A percentile compares a stretch with the other conserved stretches of the same genome.
phyloP scores from a whole-genome alignment of 2,329 filamentous ascomycete species.

The Trichoderma simmonsii region DNA sequence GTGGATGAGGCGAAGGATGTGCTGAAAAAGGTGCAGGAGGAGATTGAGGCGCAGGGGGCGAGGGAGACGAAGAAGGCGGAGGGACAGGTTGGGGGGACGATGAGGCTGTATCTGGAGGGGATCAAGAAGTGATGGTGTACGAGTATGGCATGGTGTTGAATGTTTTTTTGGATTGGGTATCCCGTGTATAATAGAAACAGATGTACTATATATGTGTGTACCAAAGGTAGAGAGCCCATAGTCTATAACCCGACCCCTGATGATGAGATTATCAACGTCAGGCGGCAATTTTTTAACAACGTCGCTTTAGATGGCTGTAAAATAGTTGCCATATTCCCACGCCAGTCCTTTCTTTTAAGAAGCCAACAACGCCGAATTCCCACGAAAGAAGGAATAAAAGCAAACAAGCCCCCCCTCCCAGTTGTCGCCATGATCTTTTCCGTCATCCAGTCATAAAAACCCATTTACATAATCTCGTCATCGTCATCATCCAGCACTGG shows the following conservation, averaged over 20 bases:
- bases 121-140: slow-evolving; percentile 19
- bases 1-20: slow-evolving; percentile 59
- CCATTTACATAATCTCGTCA: slow-evolving; percentile 33
- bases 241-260: slow-evolving; percentile 11
- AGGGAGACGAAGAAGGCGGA: slow-evolving; percentile 45
- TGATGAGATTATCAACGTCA: slow-evolving; percentile 23
- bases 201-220: slow-evolving; percentile 20
- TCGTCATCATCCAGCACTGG: slow-evolving; percentile 27
- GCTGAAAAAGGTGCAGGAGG: slow-evolving; percentile 41
- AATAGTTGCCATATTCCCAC: neutral
- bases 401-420: neutral
- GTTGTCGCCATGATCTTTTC: neutral
- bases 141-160: neutral
- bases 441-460: slow-evolving; percentile 6
- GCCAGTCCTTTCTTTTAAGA: neutral
- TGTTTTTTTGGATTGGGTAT: slow-evolving; percentile 1
- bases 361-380: slow-evolving; percentile 12
- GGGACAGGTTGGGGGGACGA: slow-evolving; percentile 43
- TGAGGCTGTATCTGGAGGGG: slow-evolving; percentile 44
- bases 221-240: neutral
- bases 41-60: slow-evolving; percentile 34
- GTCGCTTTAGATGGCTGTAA: neutral
- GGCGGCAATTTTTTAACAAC: neutral
- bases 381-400: neutral
- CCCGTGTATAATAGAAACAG: neutral